Evolutionary conservation across 148 eudicot genomes (phyloP).

Genomic region (Rhododendron griersonianum): DNA sequence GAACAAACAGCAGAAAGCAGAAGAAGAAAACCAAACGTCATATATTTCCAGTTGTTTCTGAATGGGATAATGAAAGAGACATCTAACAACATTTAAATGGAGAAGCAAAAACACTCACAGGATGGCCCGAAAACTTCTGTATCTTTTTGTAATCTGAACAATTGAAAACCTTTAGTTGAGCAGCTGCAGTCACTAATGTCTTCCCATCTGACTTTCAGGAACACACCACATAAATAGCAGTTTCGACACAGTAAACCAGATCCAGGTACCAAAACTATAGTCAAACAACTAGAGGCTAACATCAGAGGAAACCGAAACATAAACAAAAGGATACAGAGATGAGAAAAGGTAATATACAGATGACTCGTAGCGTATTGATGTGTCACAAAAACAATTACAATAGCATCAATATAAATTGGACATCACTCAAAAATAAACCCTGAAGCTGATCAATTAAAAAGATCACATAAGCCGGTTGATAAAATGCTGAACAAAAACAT

Average conservation of each 20-base stretch:
- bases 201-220: constrained; percentile 61
- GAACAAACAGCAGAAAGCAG: constrained; percentile 1
- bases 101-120: constrained; percentile 45
- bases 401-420: neutral
- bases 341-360: neutral
- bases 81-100: neutral
- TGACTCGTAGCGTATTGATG: neutral
- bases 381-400: neutral
- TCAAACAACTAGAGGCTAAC: neutral
- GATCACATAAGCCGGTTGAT: neutral
- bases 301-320: neutral
- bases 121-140: constrained; percentile 96
- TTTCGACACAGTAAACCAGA: constrained; percentile 6
- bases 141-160: constrained; percentile 62
- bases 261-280: neutral
- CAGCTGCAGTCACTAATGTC: constrained; percentile 78
- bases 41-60: neutral
- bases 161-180: constrained; percentile 72
- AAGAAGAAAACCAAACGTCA: neutral
- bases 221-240: constrained; percentile 1
- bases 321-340: neutral
- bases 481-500: neutral
- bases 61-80: neutral
- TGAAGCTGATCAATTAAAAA: neutral
- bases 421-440: neutral